Conservation (phyloP, 768 basidiomycete species). For the Phylloporus arenicola region DNA sequence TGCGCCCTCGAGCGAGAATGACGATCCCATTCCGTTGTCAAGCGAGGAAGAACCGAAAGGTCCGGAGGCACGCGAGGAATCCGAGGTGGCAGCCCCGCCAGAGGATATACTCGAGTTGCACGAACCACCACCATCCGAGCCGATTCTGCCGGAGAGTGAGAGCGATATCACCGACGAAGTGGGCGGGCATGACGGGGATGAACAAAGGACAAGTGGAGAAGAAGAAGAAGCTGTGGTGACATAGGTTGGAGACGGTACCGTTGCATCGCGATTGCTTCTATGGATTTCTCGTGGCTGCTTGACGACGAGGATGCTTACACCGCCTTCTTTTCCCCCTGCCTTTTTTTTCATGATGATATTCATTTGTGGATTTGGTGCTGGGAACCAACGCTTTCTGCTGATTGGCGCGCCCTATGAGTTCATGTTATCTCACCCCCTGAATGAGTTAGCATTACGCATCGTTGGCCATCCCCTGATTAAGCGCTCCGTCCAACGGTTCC, state of each 20-base stretch:
- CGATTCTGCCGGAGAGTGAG: slow-evolving; percentile 30
- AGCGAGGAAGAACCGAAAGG: background rate
- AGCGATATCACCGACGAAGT: slow-evolving; percentile 33
- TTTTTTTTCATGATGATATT: background rate
- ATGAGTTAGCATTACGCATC: background rate
- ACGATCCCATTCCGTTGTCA: background rate
- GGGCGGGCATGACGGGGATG: slow-evolving; percentile 16
- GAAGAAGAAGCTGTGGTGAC: slow-evolving; percentile 11
- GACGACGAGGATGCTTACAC: slow-evolving; percentile 12
- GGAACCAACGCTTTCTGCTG: background rate
- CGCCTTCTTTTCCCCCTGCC: slow-evolving; percentile 18
- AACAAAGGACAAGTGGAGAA: slow-evolving; percentile 12
- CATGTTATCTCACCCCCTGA: background rate
- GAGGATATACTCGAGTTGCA: slow-evolving; percentile 22
- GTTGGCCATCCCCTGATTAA: background rate
- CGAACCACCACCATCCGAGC: slow-evolving; percentile 29
- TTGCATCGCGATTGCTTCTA: slow-evolving; percentile 8
- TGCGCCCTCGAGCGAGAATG: slow-evolving; percentile 8
- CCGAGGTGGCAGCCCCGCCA: slow-evolving; percentile 1
- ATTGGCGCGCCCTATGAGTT: background rate
- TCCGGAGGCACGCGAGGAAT: slow-evolving; percentile 5
- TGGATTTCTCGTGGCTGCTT: slow-evolving; percentile 6
- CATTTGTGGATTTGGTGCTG: background rate
- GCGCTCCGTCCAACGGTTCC: background rate
- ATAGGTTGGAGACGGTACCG: slow-evolving; percentile 18